Conservation (phyloP, 1,139 yeast species). For the Diutina mesorugosa region DNA sequence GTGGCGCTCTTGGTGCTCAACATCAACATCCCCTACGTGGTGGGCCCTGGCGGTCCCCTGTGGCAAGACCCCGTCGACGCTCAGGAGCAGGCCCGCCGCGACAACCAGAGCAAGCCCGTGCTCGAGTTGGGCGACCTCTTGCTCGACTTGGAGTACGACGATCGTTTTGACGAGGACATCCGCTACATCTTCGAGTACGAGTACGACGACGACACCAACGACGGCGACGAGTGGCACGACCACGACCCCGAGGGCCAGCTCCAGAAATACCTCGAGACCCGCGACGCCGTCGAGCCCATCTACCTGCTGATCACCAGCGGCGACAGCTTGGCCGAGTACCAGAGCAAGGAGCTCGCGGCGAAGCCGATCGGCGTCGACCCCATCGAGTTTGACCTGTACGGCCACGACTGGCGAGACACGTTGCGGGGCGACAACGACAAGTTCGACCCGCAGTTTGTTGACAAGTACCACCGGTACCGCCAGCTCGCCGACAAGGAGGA, state of each 20-base stretch:
- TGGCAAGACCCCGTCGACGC: not conserved
- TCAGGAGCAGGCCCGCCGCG: not conserved
- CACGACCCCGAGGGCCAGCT: conserved; percentile 3
- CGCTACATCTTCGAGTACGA: conserved; percentile 47
- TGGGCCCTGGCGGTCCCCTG: conserved; percentile 6
- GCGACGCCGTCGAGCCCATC: not conserved
- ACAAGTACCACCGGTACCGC: conserved; percentile 8
- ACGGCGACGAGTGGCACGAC: conserved; percentile 8
- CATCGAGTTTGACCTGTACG: conserved; percentile 41
- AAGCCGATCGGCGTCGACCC: conserved; percentile 9
- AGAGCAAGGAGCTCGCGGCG: conserved; percentile 3
- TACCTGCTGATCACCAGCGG: conserved; percentile 4
- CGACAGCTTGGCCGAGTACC: not conserved
- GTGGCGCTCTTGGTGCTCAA: conserved; percentile 16
- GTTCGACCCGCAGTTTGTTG: conserved; percentile 10
- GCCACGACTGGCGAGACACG: conserved; percentile 59
- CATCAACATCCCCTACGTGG: conserved; percentile 13
- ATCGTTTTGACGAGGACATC: conserved; percentile 62
- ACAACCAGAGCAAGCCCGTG: not conserved
- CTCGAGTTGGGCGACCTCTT: conserved; percentile 40
- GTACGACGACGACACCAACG: conserved; percentile 30
- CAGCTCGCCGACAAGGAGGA: conserved; percentile 9
- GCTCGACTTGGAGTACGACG: conserved; percentile 48
- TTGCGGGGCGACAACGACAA: conserved; percentile 42
- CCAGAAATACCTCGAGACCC: not conserved